Evolutionary conservation across 805 yeast species (phyloP), one percentile per base, ranked within the genome.

Genomic region (Wickerhamomyces queroliae): DNA sequence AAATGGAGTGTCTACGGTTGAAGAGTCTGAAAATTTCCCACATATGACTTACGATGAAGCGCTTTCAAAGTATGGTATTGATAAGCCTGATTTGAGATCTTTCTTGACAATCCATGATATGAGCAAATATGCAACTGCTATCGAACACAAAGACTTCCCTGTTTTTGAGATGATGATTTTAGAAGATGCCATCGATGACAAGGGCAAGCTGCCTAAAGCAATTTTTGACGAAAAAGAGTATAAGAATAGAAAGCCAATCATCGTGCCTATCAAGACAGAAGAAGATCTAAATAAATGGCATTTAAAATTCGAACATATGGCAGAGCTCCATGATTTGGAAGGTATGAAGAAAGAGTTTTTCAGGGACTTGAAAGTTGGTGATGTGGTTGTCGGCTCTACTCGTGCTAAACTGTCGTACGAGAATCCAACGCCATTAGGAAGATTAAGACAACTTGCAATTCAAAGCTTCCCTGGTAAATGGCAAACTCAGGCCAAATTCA

Each of bases 341-440:
- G 33, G 44, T 8, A 40, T 75, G 18, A 55, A 64, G 13, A 35
- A 52, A 2, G 39, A 44, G 1, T 56, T 85, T n/a, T n/a, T n/a
- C n/a, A n/a, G n/a, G 18, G 51, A 63, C 15, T 55, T 87, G 17
- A 46, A 67, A 32, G 61, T 72, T 2, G 96, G 95, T 31, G 96
- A 88, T 57, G 63, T 86, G 3, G 54, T 93, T 24, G 91, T 90
- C 3, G 72, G 84, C 12, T 71, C 88, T n/a, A 85, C 84, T n/a
- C 70, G 98, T 44, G 75, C 83, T 2, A 53, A 56, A 12, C 42
- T 76, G 18, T 65, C 91, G 0, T 91, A 87, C 56, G 99, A 91
- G 54, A 91, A 88, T 53, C 98, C 98, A 17, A 93, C 98, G 0
- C 98, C 99, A 0, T 62, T 93, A 38, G 99, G 99, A 0, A 72